Evolutionary conservation across 495 filamentous ascomycete genomes (phyloP), one percentile per base, ranked within the genome.

Genomic region (Penicillium odoratum): DNA sequence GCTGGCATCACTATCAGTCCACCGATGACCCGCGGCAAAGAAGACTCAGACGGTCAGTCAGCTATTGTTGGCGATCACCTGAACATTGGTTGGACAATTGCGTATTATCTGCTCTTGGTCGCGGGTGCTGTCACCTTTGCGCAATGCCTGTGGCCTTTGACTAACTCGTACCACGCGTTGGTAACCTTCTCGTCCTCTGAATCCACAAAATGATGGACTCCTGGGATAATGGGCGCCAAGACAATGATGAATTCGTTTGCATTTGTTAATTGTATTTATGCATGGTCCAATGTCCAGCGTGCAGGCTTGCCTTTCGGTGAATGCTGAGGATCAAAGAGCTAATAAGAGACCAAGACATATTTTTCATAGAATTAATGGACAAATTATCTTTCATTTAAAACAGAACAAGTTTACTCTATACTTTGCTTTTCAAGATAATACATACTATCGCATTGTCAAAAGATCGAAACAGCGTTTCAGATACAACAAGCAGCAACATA

Each of bases 21-120:
- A 47, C 68, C 65, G 25, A 34, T 68, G 40, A 64, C 48, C 0
- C 71, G 74, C 36, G 74, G 70, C 7, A 83, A 82, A 51, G 75
- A 79, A 15, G 74, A 79, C 49, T 59, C 64, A 1, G 69, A 71
- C 40, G 53, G 53, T n/a, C 59, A 36, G 10, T 36, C 55, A 7
- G 55, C 52, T 7, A 49, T 64, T 21, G 51, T 64, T 11, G 67
- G 60, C 42, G 49, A 52, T 45, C 54, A 63, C 40, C 57, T 85
- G 46, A 59, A 71, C 18, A 46, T 86, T 45, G 69, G 61, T 1
- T 96, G 90, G 92, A 89, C 88, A 5, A 73, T 91, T 25, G 79
- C 75, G 7, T 98, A 97, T 67, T 97, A 96, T 71, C 50, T 75
- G 4, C 66, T 96, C 31, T 74, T 98, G 0, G 73, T 93, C 13